Evolutionary conservation across 129 eudicot genomes (phyloP).

Genomic region (Scalesia atractyloides): DNA sequence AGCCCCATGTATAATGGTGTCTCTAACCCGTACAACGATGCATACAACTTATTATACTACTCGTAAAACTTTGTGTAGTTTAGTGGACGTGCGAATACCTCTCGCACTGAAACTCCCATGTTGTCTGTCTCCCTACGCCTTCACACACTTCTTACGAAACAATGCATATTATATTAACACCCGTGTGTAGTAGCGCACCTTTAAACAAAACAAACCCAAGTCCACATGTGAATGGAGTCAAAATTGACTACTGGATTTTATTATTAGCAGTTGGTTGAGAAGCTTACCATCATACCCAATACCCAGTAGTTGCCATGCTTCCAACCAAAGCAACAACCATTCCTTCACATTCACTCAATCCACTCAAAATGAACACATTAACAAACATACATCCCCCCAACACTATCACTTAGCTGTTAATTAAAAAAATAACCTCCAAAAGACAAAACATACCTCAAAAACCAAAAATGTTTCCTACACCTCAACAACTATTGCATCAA

Average conservation of each 20-base stretch:
- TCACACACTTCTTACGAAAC: no score
- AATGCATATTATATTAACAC: no score
- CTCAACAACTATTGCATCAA: conserved; percentile 31
- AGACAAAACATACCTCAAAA: conserved; percentile 23
- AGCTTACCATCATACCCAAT: conserved; percentile 25
- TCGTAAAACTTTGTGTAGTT: no score
- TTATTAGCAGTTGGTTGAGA: conserved; percentile 23
- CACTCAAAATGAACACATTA: conserved; percentile 24
- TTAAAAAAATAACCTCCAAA: neutral
- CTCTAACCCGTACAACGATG: no score
- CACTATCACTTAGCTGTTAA: conserved; percentile 11
- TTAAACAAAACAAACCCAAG: no score
- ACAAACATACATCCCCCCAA: conserved; percentile 22
- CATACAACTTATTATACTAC: no score
- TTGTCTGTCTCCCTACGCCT: no score
- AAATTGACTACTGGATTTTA: neutral
- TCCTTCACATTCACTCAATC: conserved; percentile 60
- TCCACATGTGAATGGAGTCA: neutral
- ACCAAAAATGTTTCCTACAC: conserved; percentile 50
- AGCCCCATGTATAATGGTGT: no score
- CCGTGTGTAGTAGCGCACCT: no score
- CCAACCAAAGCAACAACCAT: conserved; percentile 49
- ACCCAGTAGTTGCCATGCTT: conserved; percentile 38
- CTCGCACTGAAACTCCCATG: no score
- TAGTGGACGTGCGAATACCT: no score